phyloP scores from a whole-genome alignment of 1,139 yeast genomes.

The Waltiozyma solani region DNA sequence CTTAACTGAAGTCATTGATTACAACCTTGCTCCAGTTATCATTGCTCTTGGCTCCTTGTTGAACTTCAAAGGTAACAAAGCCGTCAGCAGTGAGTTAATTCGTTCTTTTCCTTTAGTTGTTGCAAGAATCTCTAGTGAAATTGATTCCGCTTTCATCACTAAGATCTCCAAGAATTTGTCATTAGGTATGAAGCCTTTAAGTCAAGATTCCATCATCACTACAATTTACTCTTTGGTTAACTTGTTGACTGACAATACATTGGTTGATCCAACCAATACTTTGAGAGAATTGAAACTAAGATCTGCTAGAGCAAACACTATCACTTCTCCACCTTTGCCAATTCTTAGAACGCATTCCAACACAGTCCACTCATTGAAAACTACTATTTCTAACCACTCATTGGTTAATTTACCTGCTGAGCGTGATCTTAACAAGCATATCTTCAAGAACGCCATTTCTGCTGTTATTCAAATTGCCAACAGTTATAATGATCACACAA shows the following conservation, averaged over 20 bases:
- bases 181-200: slow-evolving; percentile 31
- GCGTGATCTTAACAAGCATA: slow-evolving; percentile 5
- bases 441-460: slow-evolving; percentile 55
- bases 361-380: slow-evolving; percentile 11
- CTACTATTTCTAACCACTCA: slow-evolving; percentile 2
- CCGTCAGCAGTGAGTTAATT: slow-evolving; percentile 21
- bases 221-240: slow-evolving; percentile 79
- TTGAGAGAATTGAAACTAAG: slow-evolving; percentile 26
- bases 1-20: slow-evolving; percentile 17
- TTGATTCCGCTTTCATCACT: slow-evolving; percentile 16
- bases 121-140: slow-evolving; percentile 31
- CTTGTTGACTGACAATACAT: slow-evolving; percentile 49
- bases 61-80: slow-evolving; percentile 32
- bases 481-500: slow-evolving; percentile 61
- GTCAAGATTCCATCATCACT: slow-evolving; percentile 78
- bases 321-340: slow-evolving; percentile 1
- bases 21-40: slow-evolving; percentile 33
- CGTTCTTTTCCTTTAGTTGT: slow-evolving; percentile 20
- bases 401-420: not conserved
- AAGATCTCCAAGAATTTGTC: slow-evolving; percentile 31
- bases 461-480: slow-evolving; percentile 67
- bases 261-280: slow-evolving; percentile 23
- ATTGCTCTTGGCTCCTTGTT: slow-evolving; percentile 47
- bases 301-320: slow-evolving; percentile 15
- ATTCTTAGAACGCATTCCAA: too few relatives aligned